These are phyloP conservation scores for Venustampulla echinocandica DNA, from an alignment of 495 filamentous ascomycete species.

Conservation along the genomic window DNA sequence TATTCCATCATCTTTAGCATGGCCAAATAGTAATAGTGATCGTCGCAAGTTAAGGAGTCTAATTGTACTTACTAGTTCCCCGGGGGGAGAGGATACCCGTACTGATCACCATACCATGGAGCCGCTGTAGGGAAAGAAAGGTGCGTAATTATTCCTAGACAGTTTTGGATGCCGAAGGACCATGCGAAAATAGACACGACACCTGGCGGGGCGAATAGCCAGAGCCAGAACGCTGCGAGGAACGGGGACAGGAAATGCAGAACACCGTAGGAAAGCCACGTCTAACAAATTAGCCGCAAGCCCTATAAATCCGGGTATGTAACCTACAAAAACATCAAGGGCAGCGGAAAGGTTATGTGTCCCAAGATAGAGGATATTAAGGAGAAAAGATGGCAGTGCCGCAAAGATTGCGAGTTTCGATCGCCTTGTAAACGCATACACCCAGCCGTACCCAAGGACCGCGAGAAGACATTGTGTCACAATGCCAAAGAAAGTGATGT, in stretches of 20 bases:
- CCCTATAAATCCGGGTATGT: not conserved
- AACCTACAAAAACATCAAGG: slow-evolving; percentile 11
- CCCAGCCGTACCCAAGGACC: slow-evolving; percentile 7
- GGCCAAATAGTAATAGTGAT: too few relatives aligned
- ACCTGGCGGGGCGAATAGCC: slow-evolving; percentile 72
- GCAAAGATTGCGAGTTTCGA: slow-evolving; percentile 6
- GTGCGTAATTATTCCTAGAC: slow-evolving; percentile 76
- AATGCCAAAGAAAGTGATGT: slow-evolving; percentile 4
- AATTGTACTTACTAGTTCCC: slow-evolving; percentile 92
- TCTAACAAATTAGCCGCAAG: not conserved
- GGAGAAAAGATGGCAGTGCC: slow-evolving; percentile 4
- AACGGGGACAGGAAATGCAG: slow-evolving; percentile 14
- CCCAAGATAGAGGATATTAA: slow-evolving; percentile 11
- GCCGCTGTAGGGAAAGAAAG: slow-evolving; percentile 86
- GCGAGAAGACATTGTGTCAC: slow-evolving; percentile 2
- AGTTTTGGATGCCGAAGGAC: slow-evolving; percentile 84
- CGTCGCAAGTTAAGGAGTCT: too few relatives aligned
- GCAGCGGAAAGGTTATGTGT: slow-evolving; percentile 7
- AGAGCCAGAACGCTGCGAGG: slow-evolving; percentile 13
- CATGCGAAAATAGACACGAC: slow-evolving; percentile 78
- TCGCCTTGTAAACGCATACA: slow-evolving; percentile 9
- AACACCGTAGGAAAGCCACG: slow-evolving; percentile 15
- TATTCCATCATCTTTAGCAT: too few relatives aligned
- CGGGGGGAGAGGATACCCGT: slow-evolving; percentile 61
- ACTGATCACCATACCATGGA: slow-evolving; percentile 87